phyloP scores from a whole-genome alignment of 495 filamentous ascomycete species.

The Aspergillus diversus region DNA sequence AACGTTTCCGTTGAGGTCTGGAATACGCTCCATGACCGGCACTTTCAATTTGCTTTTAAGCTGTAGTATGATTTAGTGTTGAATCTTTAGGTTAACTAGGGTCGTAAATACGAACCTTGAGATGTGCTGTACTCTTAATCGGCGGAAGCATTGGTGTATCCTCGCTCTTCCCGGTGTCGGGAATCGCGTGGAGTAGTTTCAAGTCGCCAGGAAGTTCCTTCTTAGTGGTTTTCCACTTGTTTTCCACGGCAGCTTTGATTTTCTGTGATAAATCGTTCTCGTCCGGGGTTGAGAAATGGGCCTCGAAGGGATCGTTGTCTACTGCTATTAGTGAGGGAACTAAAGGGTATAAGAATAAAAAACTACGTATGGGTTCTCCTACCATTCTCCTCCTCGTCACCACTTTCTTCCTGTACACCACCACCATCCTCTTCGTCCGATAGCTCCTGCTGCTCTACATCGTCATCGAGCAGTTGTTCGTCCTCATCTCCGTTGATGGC shows the following conservation, averaged over 20 bases:
- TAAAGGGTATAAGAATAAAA: background rate
- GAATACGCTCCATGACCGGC: conserved; percentile 38
- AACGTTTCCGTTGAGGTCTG: conserved; percentile 36
- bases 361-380: conserved; percentile 4
- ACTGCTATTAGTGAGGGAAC: background rate
- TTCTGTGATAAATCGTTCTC: conserved; percentile 56
- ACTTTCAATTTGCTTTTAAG: conserved; percentile 51
- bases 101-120: conserved; percentile 37
- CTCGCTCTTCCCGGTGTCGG: conserved; percentile 30
- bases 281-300: conserved; percentile 71
- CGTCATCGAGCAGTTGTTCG: conserved; percentile 32
- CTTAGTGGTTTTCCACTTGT: conserved; percentile 58
- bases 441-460: conserved; percentile 42
- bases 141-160: conserved; percentile 35
- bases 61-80: conserved; percentile 24
- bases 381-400: conserved; percentile 44
- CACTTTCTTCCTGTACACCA: conserved; percentile 37
- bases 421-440: conserved; percentile 49
- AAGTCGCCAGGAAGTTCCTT: conserved; percentile 50
- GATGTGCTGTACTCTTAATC: conserved; percentile 40
- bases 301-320: conserved; percentile 73
- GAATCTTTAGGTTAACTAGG: background rate
- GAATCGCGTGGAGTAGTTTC: conserved; percentile 44
- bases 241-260: conserved; percentile 55
- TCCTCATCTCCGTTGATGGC: conserved; percentile 26